Evolutionary conservation across 139 green algal genomes (phyloP), one percentile per base, ranked within the genome.

Genomic region (Nannochloris sp.): DNA sequence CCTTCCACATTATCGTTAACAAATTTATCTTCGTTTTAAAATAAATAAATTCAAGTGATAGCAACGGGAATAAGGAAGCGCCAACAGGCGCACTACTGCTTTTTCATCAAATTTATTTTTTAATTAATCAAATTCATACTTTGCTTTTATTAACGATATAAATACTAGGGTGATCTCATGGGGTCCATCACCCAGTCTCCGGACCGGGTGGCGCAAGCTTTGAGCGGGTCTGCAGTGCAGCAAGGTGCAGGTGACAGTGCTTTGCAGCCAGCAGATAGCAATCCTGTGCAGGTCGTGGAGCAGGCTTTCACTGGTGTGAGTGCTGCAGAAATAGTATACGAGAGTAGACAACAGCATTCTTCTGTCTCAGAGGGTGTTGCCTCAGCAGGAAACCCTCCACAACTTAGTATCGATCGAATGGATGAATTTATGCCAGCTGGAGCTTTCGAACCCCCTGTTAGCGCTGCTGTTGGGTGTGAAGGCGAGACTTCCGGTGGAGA

Each of bases 361-460:
- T 58, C 45, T 4, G 35, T 60, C 6, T 70, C 60, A 15, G 68
- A 75, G 12, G 68, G 68, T 13, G 68, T 70, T 6, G 68, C 68
- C 10, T 69, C 58, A 45, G 68, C 61, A 0, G 68, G 68, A 9
- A 14, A 33, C 6, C 44, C 45, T 31, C 39, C 60, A 8, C 54
- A 62, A 29, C 59, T 57, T 13, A 45, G 3, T 29, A 12, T 35
- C 4, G 27, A 36, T 19, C 23, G 34, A 12, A 34, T 54, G 36
- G 68, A 48, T 0, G 68, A 75, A 60, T 75, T 75, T 63, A 45
- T 70, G 25, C 68, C 68, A 23, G 34, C 55, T 4, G 9, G 39
- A 3, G 42, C 27, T 31, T 29, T 48, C 14, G 13, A 48, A 35
- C 53, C 19, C 15, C 47, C 65, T 0, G 53, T 47, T 37, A 58